Evolutionary conservation across 305 asterid genomes (phyloP).

Genomic region (Lippia alba): DNA sequence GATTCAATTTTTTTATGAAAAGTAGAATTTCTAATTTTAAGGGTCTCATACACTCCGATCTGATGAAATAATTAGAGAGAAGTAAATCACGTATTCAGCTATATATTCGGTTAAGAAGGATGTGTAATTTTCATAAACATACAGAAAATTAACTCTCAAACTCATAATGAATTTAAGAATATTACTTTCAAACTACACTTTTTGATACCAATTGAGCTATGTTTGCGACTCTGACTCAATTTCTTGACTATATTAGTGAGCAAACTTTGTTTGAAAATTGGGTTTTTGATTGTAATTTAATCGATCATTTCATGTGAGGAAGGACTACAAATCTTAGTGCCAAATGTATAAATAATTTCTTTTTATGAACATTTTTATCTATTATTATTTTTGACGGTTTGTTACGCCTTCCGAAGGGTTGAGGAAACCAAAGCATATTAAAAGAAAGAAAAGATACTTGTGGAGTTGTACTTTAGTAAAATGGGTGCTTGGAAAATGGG

Average conservation of each 20-base stretch:
- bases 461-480: slow-evolving; percentile 33
- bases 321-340: background rate
- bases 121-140: too few species aligned
- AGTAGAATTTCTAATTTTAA: too few species aligned
- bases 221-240: too few species aligned
- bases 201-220: too few species aligned
- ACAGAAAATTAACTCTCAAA: too few species aligned
- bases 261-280: slow-evolving; percentile 1
- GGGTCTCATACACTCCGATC: too few species aligned
- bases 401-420: slow-evolving; percentile 33
- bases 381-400: background rate
- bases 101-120: too few species aligned
- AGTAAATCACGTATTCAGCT: too few species aligned
- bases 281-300: slow-evolving; percentile 2
- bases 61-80: too few species aligned
- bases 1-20: too few species aligned
- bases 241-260: background rate
- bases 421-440: slow-evolving; percentile 11
- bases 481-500: slow-evolving; percentile 16
- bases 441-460: slow-evolving; percentile 25
- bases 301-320: slow-evolving; percentile 6
- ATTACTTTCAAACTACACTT: too few species aligned
- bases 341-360: background rate
- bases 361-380: background rate
- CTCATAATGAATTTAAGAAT: too few species aligned